Conservation (phyloP, 169 alveolate genomes). For the Plasmodium berghei region DNA sequence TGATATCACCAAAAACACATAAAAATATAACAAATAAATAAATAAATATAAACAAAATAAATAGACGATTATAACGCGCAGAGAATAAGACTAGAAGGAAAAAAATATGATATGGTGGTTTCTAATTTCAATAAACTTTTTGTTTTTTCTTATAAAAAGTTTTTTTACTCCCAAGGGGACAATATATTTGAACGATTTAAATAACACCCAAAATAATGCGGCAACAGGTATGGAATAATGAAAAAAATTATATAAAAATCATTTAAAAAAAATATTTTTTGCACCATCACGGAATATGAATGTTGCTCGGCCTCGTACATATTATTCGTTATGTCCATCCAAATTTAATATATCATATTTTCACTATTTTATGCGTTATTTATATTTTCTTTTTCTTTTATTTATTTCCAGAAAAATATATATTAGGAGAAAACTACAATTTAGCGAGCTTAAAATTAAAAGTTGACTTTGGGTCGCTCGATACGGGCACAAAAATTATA, state of each 20-base stretch:
- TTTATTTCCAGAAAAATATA: constrained; percentile 30
- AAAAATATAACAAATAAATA: constrained; percentile 13
- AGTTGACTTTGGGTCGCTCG: constrained; percentile 88
- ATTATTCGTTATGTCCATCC: not conserved
- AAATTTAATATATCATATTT: not conserved
- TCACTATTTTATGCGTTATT: not conserved
- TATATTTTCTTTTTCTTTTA: not conserved
- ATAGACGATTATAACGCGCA: not conserved
- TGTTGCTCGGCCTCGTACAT: not conserved
- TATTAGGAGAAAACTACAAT: constrained; percentile 77
- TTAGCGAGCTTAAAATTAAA: constrained; percentile 78
- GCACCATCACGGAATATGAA: not conserved
- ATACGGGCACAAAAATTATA: constrained; percentile 88
- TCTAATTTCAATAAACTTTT: constrained; percentile 66
- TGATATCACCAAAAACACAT: not conserved
- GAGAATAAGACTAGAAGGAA: not conserved
- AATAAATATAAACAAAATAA: constrained; percentile 7
- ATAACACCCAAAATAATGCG: constrained; percentile 9
- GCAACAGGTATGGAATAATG: constrained; percentile 32
- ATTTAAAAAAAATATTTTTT: not conserved
- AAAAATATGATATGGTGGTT: constrained; percentile 77
- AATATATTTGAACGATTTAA: constrained; percentile 28
- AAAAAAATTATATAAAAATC: not conserved
- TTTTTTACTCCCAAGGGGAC: constrained; percentile 72
- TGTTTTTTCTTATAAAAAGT: constrained; percentile 74